phyloP scores from a whole-genome alignment of 1,284 basidiomycete species.

The Microbotryum saponariae region DNA sequence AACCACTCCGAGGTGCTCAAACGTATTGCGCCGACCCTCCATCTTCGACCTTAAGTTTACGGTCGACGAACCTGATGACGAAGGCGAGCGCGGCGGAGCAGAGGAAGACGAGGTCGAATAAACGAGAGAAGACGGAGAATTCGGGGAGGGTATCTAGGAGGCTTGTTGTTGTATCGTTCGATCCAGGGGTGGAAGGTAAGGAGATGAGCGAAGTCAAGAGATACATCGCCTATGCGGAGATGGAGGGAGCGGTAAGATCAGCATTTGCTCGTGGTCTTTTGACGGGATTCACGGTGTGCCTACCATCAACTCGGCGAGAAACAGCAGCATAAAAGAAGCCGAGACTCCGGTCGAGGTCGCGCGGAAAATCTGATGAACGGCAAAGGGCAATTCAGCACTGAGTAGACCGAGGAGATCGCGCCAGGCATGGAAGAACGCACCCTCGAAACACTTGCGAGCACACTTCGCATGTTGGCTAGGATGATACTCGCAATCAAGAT shows the following conservation, averaged over 20 bases:
- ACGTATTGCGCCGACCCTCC: constrained; percentile 19
- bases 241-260: neutral
- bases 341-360: constrained; percentile 41
- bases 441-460: constrained; percentile 41
- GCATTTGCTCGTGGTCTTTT: neutral
- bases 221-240: constrained; percentile 40
- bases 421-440: constrained; percentile 4
- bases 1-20: neutral
- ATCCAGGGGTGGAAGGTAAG: constrained; percentile 37
- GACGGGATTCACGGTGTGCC: neutral
- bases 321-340: constrained; percentile 43
- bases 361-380: constrained; percentile 37
- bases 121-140: constrained; percentile 43
- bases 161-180: constrained; percentile 22
- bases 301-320: constrained; percentile 44
- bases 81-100: constrained; percentile 37
- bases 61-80: constrained; percentile 30
- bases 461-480: constrained; percentile 41
- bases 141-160: constrained; percentile 43
- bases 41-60: constrained; percentile 33
- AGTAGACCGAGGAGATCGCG: no score
- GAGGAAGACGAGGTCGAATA: constrained; percentile 44
- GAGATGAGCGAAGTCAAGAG: constrained; percentile 45
- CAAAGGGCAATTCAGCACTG: neutral
- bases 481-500: constrained; percentile 43